Conservation (phyloP, 805 yeast genomes). For the Blastobotrys peoriensis region DNA sequence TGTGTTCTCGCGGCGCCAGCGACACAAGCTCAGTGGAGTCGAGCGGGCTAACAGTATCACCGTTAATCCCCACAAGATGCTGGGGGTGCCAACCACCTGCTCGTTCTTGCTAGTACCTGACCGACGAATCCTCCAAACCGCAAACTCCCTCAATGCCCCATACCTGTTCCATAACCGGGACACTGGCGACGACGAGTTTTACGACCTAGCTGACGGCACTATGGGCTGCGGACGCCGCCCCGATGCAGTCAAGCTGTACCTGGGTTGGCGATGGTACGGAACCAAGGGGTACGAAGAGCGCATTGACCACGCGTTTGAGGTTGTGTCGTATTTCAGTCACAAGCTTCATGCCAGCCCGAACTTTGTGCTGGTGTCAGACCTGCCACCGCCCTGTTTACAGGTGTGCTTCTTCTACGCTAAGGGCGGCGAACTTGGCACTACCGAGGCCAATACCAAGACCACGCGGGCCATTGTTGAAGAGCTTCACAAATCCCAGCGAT, state of each 20-base stretch:
- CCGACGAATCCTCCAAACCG: slow-evolving; percentile 54
- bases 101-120: slow-evolving; percentile 72
- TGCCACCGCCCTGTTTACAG: slow-evolving; percentile 72
- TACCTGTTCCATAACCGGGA: slow-evolving; percentile 64
- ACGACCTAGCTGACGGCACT: slow-evolving; percentile 81
- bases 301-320: slow-evolving; percentile 65
- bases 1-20: slow-evolving; percentile 50
- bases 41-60: slow-evolving; percentile 71
- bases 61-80: slow-evolving; percentile 79
- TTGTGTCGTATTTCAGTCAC: slow-evolving; percentile 56
- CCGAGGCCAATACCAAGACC: slow-evolving; percentile 41
- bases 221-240: slow-evolving; percentile 90
- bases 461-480: slow-evolving; percentile 59
- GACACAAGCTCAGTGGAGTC: slow-evolving; percentile 47
- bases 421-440: slow-evolving; percentile 25
- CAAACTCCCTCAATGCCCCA: slow-evolving; percentile 75
- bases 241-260: slow-evolving; percentile 69
- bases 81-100: slow-evolving; percentile 69
- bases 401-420: slow-evolving; percentile 75
- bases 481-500: slow-evolving; percentile 58
- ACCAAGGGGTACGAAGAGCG: slow-evolving; percentile 54
- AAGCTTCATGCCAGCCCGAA: slow-evolving; percentile 35
- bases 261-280: slow-evolving; percentile 82
- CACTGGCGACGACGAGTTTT: slow-evolving; percentile 49
- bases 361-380: slow-evolving; percentile 50